Evolutionary conservation across 805 yeast genomes (phyloP), one percentile per base, ranked within the genome.

Genomic region (Monosporozyma aerobia): DNA sequence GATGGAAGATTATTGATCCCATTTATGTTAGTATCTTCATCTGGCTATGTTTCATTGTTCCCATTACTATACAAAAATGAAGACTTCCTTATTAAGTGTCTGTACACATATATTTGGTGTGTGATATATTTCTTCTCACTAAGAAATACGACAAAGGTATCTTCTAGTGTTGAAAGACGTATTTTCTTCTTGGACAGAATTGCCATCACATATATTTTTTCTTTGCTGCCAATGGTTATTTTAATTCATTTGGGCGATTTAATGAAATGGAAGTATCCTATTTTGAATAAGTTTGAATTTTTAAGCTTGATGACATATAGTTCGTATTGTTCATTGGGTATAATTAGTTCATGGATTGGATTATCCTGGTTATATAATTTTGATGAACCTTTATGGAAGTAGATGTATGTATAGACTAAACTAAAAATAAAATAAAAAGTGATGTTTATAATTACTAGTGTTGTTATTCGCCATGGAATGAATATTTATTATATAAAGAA

Each of bases 1-100:
- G 96, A 89, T 63, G 77, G 84, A 54, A 76, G 95, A 51, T 70
- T 90, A 35, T 69, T 90, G 44, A 77, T 81, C 5, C 78, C 92
- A 0, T 94, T 84, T 67, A 78, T 83, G 63, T 74, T 87, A 1
- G 73, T 90, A 45, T 81, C 83, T 1, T 78, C 86, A 5, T 78
- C 97, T 5, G 97, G 96, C 0, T 86, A 87, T 63, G 85, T 87
- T 3, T 86, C 96, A 2, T 71, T 94, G 51, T 89, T 92, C 71
- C 99, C 99, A 11, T 76, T 94, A 51, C 73, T 94, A 30, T 87
- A 74, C 69, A 86, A 92, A 2, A 77, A 88, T 6, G 83, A 83
- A 44, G 97, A 92, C 65, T 83, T 89, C 76, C 65, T 86, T 32
- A 72, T 94, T 52, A 94, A 92, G 68, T 75, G 80, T 19, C 65